Evolutionary conservation across 495 filamentous ascomycete genomes (phyloP), one percentile per base, ranked within the genome.

Genomic region (Annulohypoxylon moriforme): DNA sequence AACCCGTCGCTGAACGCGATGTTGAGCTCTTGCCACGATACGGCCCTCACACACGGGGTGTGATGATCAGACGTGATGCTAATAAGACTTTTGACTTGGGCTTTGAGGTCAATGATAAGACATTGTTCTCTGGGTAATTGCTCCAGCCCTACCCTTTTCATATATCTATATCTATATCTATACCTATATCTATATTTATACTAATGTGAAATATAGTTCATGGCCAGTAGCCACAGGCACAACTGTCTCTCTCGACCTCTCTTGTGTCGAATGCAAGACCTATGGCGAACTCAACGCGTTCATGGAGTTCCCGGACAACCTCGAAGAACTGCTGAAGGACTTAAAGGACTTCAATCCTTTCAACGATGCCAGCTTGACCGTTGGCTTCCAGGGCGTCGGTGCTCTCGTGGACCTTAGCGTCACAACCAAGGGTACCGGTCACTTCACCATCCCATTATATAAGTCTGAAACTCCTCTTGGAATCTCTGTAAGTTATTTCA

Each of bases 341-440:
- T 22, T 75, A 13, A 55, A 33, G 4, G 72, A 72, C 20, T 24
- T 65, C 0, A 70, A 77, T 38, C 65, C 68, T 8, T 64, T 77
- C 33, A 66, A 75, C 34, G 57, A 68, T 24, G 68, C 73, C 10
- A 77, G 66, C 36, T 27, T 77, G 9, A 62, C 66, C 3, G 44
- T 77, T 14, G 68, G 57, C 29, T 75, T 77, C 59, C 52, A 72
- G 8, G 75, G 75, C 9, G 75, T 75, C 8, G 70, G 73, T 14
- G 73, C 69, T 9, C 59, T 64, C 16, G 50, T 77, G 14, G 64
- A 73, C 22, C 29, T 77, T 0, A 66, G 62, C 10, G n/a, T 75
- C 24, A 50, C 57, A 0, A 62, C 67, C 0, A 60, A 22, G 10
- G 60, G 29, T 16, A 20, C 60, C 8, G 73, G 75, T 13, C 46